Conservation (phyloP, 2,329 filamentous ascomycete species). For the Cytospora chrysosperma region DNA sequence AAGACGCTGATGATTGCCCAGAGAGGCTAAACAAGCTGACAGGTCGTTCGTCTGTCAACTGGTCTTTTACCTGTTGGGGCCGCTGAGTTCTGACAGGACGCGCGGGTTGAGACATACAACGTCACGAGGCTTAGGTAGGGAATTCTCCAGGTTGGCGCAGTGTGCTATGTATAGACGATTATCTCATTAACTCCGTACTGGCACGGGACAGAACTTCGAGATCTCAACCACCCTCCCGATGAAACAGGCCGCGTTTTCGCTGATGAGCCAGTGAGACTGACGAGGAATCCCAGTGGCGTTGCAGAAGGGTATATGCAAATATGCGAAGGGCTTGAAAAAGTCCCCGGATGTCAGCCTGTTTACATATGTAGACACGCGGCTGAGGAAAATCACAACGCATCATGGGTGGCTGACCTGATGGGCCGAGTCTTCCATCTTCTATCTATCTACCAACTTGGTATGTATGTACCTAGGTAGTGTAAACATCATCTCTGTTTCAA, state of each 20-base stretch:
- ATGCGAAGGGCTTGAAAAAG: not conserved
- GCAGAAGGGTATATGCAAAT: no score
- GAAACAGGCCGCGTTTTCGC: not conserved
- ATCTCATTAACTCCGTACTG: no score
- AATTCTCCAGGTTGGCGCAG: not conserved
- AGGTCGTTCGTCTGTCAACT: no score
- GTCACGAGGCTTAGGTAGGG: not conserved
- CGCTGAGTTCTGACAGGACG: not conserved
- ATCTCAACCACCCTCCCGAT: not conserved
- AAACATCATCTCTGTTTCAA: no score
- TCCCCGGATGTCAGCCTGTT: not conserved
- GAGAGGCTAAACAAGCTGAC: not conserved
- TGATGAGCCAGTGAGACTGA: not conserved
- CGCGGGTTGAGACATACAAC: not conserved
- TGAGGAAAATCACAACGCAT: not conserved
- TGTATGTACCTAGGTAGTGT: no score
- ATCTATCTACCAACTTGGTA: no score
- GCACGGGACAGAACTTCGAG: no score
- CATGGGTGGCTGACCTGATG: conserved; percentile 1
- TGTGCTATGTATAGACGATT: not conserved
- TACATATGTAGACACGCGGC: not conserved
- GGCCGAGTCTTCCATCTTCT: no score
- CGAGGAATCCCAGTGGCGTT: not conserved
- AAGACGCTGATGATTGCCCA: not conserved
- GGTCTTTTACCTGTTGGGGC: no score